Percentiles rank a stretch among this genome's conserved stretches.
Conservation (phyloP, 2,329 filamentous ascomycete species). For the Neoascochyta sp. region DNA sequence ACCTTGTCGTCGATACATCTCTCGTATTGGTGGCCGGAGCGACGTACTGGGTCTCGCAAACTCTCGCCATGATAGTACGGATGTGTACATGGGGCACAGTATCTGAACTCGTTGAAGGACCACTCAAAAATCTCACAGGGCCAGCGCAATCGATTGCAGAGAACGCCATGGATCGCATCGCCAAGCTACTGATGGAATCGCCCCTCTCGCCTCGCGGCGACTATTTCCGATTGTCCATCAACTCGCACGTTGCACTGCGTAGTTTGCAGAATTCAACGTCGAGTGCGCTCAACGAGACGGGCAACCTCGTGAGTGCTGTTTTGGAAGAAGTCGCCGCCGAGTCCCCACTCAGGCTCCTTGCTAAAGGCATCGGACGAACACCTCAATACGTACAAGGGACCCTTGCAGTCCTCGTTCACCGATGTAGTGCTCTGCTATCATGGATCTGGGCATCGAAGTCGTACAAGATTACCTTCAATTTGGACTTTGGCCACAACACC, state of each 20-base stretch:
- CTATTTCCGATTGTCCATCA: constrained; percentile 36
- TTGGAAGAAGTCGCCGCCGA: constrained; percentile 25
- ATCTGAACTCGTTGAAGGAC: constrained; percentile 13
- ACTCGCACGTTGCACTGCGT: constrained; percentile 37
- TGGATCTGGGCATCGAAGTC: constrained; percentile 35
- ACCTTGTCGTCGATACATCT: constrained; percentile 71
- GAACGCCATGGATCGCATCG: constrained; percentile 35
- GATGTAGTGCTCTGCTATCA: constrained; percentile 13
- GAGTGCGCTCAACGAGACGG: constrained; percentile 31
- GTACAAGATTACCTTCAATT: constrained; percentile 37
- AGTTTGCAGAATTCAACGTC: constrained; percentile 38
- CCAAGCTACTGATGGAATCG: constrained; percentile 26
- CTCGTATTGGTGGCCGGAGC: constrained; percentile 61
- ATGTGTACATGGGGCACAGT: constrained; percentile 18
- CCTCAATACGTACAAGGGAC: constrained; percentile 10
- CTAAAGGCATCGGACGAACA: constrained; percentile 16
- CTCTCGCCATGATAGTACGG: constrained; percentile 23
- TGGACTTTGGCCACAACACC: constrained; percentile 23
- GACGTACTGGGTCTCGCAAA: constrained; percentile 38
- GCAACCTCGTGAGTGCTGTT: constrained; percentile 19
- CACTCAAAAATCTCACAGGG: constrained; percentile 21
- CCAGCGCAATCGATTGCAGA: constrained; percentile 34
- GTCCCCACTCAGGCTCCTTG: constrained; percentile 12
- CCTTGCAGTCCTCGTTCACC: constrained; percentile 7
- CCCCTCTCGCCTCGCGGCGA: constrained; percentile 28